phyloP scores from a whole-genome alignment of 257 asterid genomes.

The Nicotiana sylvestris region DNA sequence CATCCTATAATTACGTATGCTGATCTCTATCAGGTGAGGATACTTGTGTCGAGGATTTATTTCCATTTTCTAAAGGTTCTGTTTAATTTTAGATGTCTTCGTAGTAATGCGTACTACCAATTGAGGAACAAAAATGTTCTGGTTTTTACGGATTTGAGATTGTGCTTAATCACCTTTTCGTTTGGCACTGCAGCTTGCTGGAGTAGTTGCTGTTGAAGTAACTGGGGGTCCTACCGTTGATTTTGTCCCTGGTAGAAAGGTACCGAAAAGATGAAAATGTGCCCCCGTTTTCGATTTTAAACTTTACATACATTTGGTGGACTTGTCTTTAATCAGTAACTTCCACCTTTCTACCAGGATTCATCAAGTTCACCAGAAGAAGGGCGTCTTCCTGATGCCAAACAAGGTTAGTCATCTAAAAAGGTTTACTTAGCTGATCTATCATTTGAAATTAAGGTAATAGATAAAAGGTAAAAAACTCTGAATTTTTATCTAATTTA shows the following conservation, averaged over 20 bases:
- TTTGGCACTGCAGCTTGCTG: slow-evolving; percentile 61
- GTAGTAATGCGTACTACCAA: neutral
- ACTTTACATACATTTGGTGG: neutral
- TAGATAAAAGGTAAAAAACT: neutral
- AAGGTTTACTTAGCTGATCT: neutral
- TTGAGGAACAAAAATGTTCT: neutral
- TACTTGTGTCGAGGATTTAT: neutral
- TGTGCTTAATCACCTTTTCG: neutral
- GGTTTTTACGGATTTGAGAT: neutral
- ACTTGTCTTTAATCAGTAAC: neutral
- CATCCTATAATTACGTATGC: slow-evolving; percentile 74
- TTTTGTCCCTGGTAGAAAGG: slow-evolving; percentile 83
- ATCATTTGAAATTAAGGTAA: neutral
- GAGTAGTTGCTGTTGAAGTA: slow-evolving; percentile 81
- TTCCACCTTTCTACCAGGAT: slow-evolving; percentile 40
- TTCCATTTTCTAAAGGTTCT: neutral
- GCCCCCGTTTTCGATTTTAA: neutral
- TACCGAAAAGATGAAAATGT: slow-evolving; percentile 2
- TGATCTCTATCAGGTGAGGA: slow-evolving; percentile 82
- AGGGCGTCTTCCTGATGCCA: slow-evolving; percentile 89
- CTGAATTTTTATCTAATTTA: neutral
- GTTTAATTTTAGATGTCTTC: neutral
- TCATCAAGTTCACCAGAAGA: slow-evolving; percentile 56
- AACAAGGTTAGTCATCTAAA: slow-evolving; percentile 44
- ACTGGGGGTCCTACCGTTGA: slow-evolving; percentile 79